Evolutionary conservation across 352 stramenopile species (phyloP), one percentile per base, ranked within the genome.

Genomic region (Phytopythium aichiense): DNA sequence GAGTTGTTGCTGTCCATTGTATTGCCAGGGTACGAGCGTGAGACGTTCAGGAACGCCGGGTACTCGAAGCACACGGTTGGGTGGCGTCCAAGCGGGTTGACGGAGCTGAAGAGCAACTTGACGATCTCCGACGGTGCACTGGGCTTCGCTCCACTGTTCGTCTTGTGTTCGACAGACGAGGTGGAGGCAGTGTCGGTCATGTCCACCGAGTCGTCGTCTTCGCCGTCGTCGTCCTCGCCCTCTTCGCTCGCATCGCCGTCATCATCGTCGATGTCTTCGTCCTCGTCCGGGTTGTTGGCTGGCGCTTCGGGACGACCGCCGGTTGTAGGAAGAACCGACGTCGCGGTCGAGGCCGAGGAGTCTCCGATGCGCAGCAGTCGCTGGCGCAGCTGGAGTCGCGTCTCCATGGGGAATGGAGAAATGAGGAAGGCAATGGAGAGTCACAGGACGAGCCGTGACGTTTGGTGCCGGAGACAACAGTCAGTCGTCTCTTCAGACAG

Each of bases 1-100:
- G 13, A 18, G 20, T 45, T 63, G 16, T 50, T 54, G 40, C 25
- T 30, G 18, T 31, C 28, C 6, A 56, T 8, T 33, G 57, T 51
- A 15, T 66, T 43, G 4, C 56, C 35, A n/a, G 61, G 64, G 58
- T 90, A 75, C 61, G 70, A 67, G 13, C 89, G 70, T 9, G 69
- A 66, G 38, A 83, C 61, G 13, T 77, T 65, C 1, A 97, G 71
- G 30, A 89, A 81, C 45, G 73, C 59, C 1, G 91, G 88, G 62
- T 97, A 97, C 51, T 96, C 88, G 56, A 97, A 96, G 71, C 89
- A 96, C 13, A 97, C 72, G 0, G 87, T 96, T 3, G 83, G 79
- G 15, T 67, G 70, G 8, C 85, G 75, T 46, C 60, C 60, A 31
- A 72, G 66, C 13, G 70, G 75, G 43, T 82, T 71, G 53, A 56